Evolutionary conservation across 345 rosid species (phyloP).

Genomic region (Pelargonium nanum): DNA sequence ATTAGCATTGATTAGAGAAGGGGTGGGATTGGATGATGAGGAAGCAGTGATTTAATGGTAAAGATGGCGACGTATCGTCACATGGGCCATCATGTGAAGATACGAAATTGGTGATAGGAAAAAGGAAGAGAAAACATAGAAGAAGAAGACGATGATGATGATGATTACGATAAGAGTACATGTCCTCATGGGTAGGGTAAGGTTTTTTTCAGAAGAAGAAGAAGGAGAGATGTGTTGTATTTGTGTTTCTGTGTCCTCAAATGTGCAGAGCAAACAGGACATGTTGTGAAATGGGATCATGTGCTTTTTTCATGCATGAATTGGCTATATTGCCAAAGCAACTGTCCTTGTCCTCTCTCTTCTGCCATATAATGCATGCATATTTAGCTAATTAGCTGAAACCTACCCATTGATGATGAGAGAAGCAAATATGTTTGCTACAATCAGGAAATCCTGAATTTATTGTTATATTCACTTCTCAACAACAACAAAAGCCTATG

Average conservation of each 20-base stretch:
- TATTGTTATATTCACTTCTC: too few relatives aligned
- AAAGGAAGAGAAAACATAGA: too few relatives aligned
- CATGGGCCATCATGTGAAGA: slow-evolving; percentile 31
- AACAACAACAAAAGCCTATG: background rate
- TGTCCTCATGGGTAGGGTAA: slow-evolving; percentile 16
- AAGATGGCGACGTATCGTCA: slow-evolving; percentile 26
- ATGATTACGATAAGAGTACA: background rate
- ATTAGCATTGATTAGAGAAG: background rate
- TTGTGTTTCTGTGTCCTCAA: background rate
- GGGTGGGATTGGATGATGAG: slow-evolving; percentile 3
- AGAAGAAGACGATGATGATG: too few relatives aligned
- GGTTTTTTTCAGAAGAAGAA: slow-evolving; percentile 7
- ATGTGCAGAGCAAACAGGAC: slow-evolving; percentile 16
- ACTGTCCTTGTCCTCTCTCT: slow-evolving; percentile 29
- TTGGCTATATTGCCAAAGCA: slow-evolving; percentile 23
- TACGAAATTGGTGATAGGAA: slow-evolving; percentile 9
- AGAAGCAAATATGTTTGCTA: background rate
- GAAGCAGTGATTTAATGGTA: slow-evolving; percentile 8
- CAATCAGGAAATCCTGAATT: slow-evolving; percentile 23
- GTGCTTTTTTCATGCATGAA: slow-evolving; percentile 25
- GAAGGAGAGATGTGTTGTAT: background rate
- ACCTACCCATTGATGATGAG: slow-evolving; percentile 2
- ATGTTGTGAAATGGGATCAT: slow-evolving; percentile 33
- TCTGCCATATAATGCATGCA: background rate
- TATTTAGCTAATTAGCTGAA: too few relatives aligned